Percentiles rank a stretch among this genome's conserved stretches.
These are phyloP conservation scores for Leccinum fibrillosum DNA, from an alignment of 768 basidiomycete species.

Conservation along the genomic window DNA sequence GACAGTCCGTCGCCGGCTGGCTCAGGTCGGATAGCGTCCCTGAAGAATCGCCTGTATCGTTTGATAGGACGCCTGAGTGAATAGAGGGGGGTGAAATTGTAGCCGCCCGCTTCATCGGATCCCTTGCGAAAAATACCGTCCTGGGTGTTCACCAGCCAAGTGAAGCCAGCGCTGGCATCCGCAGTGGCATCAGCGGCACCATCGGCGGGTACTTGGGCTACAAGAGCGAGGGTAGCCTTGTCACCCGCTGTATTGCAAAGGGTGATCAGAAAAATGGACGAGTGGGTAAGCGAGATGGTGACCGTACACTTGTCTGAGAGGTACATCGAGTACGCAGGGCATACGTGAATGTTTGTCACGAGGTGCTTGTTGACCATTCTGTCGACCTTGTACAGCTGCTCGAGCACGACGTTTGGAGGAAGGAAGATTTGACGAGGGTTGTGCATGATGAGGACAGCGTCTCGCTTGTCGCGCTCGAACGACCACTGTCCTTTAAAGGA, in stretches of 20 bases:
- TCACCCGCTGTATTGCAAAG: conserved; percentile 16
- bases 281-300: neutral
- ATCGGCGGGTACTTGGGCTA: conserved; percentile 8
- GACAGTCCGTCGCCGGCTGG: conserved; percentile 18
- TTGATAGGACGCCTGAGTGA: conserved; percentile 15
- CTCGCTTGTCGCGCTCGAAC: conserved; percentile 26
- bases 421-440: conserved; percentile 24
- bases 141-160: conserved; percentile 20
- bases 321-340: conserved; percentile 33
- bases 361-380: conserved; percentile 29
- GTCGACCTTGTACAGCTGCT: conserved; percentile 24
- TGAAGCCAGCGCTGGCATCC: neutral
- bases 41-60: conserved; percentile 12
- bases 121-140: conserved; percentile 20
- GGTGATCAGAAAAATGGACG: neutral
- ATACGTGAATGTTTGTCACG: conserved; percentile 30
- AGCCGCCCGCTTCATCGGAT: conserved; percentile 9
- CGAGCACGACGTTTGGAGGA: conserved; percentile 22
- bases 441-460: conserved; percentile 33
- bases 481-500: conserved; percentile 33
- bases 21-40: conserved; percentile 11
- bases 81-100: conserved; percentile 21
- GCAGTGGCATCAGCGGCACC: neutral
- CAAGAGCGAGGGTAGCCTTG: conserved; percentile 20
- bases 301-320: conserved; percentile 26